Base-by-base conservation (phyloP, 352 stramenopile genomes). In the Pilasporangium apinafurcum region DNA sequence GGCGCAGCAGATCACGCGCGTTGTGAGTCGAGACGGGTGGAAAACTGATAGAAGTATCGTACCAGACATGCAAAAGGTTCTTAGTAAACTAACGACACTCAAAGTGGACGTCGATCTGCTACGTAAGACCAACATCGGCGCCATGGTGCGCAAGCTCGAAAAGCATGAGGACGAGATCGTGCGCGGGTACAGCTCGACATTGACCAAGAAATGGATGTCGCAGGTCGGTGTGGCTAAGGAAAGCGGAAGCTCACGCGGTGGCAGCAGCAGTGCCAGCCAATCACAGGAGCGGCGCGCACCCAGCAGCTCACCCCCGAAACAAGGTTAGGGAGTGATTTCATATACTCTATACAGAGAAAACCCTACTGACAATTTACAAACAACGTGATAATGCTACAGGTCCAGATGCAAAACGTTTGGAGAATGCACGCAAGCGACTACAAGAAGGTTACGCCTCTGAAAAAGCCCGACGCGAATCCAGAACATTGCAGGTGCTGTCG, bases 161-260 rank as follows among this genome's bases (percentile, higher is more conserved):
- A 94, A 94, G 54, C 82, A 94, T 56, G 53, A 83, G 16, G 82
- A 94, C 41, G 68, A 89, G 21, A 59, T 91, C 45, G 71, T 94
- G 33, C 65, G 68, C 27, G 79, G 75, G 18, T 94, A 94, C 61
- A 90, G 77, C 36, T 52, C 64, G 13, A 88, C 57, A n/a, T 62
- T 94, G 44, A 92, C 72, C 14, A 77, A 86, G 48, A 89, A 88
- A 51, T 94, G 82, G 82, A 89, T 86, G 64, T 42, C 46, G 21
- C 53, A 88, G 32, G 68, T 94, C 29, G 82, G 81, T 14, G 48
- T 94, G 10, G 38, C 28, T 47, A 35, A 59, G 13, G 40, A 59
- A 47, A 32, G 20, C 37, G 32, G 30, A 35, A 51, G 17, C 25
- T 30, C 16, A 22, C 31, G 29, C 33, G 30, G 17, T 30, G 6